Evolutionary conservation across 345 rosid genomes (phyloP).

Genomic region (Dipteronia dyeriana): DNA sequence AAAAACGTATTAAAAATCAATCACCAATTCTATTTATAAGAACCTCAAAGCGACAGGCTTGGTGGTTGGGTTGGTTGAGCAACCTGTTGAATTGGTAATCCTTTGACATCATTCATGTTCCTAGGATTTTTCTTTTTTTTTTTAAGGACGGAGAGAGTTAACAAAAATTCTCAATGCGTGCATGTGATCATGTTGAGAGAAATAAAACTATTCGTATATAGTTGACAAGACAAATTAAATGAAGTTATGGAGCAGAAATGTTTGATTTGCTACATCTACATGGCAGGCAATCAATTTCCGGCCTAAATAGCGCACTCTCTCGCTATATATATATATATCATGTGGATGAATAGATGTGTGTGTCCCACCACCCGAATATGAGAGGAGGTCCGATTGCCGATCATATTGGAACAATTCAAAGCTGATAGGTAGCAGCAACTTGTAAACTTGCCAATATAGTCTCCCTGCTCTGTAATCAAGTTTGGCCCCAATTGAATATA

Average conservation of each 20-base stretch:
- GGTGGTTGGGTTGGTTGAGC: constrained; percentile 40
- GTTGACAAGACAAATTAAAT: neutral
- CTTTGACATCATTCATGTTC: no score
- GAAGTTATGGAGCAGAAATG: neutral
- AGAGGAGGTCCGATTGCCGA: neutral
- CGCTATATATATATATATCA: neutral
- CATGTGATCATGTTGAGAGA: no score
- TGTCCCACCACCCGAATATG: neutral
- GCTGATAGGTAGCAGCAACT: neutral
- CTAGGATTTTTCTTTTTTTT: no score
- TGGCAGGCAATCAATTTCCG: neutral
- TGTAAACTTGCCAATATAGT: neutral
- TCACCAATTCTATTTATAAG: neutral
- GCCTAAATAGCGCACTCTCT: neutral
- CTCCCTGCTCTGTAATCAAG: no score
- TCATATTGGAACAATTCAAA: neutral
- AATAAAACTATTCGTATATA: no score
- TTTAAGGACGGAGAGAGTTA: no score
- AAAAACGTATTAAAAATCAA: no score
- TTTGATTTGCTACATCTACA: neutral
- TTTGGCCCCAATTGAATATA: no score
- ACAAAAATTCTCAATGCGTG: neutral
- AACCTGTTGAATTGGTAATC: constrained; percentile 32
- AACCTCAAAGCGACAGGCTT: neutral
- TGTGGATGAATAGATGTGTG: neutral